phyloP scores from a whole-genome alignment of 306 rosid genomes.

The Ammopiptanthus mongolicus region DNA sequence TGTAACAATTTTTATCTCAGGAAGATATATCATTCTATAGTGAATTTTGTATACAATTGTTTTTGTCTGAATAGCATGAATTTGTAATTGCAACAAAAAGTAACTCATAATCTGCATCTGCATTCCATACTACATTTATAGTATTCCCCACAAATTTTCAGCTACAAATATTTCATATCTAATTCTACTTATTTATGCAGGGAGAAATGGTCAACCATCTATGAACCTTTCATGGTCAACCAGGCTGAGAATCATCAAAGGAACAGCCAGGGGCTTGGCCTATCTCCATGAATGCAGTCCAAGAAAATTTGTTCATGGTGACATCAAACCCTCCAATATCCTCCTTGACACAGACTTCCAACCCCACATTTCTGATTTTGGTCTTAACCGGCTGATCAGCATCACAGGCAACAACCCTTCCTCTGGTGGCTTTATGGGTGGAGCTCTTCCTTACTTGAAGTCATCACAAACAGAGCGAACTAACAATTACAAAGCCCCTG shows the following conservation, averaged over 20 bases:
- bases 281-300: conserved; percentile 99
- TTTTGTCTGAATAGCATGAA: neutral
- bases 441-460: conserved; percentile 77
- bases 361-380: conserved; percentile 81
- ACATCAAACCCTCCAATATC: conserved; percentile 90
- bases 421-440: conserved; percentile 86
- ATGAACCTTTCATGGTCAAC: conserved; percentile 76
- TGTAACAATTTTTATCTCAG: neutral
- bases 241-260: conserved; percentile 69
- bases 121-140: conserved; percentile 17
- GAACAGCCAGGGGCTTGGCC: conserved; percentile 90
- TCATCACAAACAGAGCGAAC: conserved; percentile 62
- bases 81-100: neutral
- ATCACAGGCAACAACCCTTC: conserved; percentile 94
- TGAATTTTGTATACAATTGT: neutral
- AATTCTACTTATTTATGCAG: conserved; percentile 29
- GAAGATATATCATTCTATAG: neutral
- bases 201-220: conserved; percentile 74
- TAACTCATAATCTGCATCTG: neutral
- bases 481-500: conserved; percentile 82
- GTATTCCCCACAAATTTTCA: neutral
- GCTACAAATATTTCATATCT: conserved; percentile 10
- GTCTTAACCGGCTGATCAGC: conserved; percentile 70
- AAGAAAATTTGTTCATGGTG: conserved; percentile 91
- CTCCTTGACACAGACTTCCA: conserved; percentile 78